These are phyloP conservation scores for Aspergillus sp. DNA, from an alignment of 2,329 filamentous ascomycete species.

Conservation along the genomic window DNA sequence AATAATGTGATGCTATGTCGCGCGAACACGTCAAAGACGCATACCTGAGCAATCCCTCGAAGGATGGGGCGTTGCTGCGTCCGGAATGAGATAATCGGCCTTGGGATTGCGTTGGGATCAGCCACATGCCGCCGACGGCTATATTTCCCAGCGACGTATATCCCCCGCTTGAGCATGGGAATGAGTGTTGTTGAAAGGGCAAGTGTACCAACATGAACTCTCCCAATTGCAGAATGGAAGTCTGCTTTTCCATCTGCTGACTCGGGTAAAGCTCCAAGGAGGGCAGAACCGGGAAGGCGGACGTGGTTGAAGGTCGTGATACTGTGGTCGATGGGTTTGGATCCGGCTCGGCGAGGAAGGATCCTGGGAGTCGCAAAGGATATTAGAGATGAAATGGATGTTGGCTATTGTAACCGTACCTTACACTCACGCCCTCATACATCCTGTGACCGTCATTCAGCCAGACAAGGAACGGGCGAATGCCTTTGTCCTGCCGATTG, in stretches of 20 bases:
- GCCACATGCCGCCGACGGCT: constrained; percentile 8
- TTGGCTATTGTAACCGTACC: too few species aligned
- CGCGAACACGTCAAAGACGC: constrained; percentile 9
- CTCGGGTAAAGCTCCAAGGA: constrained; percentile 20
- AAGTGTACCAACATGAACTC: not conserved
- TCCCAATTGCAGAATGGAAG: not conserved
- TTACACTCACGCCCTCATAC: constrained; percentile 21
- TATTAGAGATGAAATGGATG: too few species aligned
- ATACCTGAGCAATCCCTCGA: constrained; percentile 5
- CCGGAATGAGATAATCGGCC: constrained; percentile 23
- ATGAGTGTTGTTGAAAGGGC: not conserved
- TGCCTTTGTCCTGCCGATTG: constrained; percentile 17
- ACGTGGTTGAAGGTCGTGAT: constrained; percentile 23
- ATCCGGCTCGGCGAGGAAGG: constrained; percentile 6
- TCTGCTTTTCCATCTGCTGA: constrained; percentile 9
- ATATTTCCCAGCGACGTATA: constrained; percentile 9
- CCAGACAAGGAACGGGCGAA: constrained; percentile 23
- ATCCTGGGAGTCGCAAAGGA: too few species aligned
- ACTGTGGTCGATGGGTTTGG: constrained; percentile 20
- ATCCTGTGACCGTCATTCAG: constrained; percentile 21
- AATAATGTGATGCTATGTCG: constrained; percentile 30
- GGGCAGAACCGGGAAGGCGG: constrained; percentile 16
- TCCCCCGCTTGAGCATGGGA: not conserved
- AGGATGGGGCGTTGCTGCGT: constrained; percentile 26
- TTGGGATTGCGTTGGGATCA: not conserved